These are phyloP conservation scores for Thermothielavioides terrestris DNA, from an alignment of 495 filamentous ascomycete species.

Conservation along the genomic window DNA sequence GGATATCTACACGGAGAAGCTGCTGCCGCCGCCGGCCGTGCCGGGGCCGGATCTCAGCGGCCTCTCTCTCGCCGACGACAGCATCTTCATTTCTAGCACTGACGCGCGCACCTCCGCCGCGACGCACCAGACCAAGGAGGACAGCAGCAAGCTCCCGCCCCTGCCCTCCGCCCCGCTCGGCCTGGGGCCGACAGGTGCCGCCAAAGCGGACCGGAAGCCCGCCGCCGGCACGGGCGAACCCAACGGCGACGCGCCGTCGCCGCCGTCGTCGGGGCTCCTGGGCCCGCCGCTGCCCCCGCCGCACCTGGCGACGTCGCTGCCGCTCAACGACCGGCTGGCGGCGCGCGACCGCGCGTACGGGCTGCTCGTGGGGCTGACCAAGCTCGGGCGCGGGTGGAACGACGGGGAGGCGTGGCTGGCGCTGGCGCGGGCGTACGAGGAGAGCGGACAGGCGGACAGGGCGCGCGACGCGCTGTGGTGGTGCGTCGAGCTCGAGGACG, in stretches of 20 bases:
- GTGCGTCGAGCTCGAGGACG: conserved; percentile 67
- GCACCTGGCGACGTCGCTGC: conserved; percentile 44
- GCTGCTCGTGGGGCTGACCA: conserved; percentile 71
- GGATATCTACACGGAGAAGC: conserved; percentile 67
- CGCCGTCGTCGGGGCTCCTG: conserved; percentile 7
- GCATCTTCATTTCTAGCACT: background rate
- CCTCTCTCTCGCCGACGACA: conserved; percentile 1
- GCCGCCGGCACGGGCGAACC: too few species aligned
- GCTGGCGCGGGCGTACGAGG: conserved; percentile 77
- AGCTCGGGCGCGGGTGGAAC: conserved; percentile 84
- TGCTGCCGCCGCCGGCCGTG: conserved; percentile 40
- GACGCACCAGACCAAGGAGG: conserved; percentile 6
- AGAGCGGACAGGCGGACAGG: conserved; percentile 71
- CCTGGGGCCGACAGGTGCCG: conserved; percentile 18
- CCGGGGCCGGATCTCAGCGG: conserved; percentile 21
- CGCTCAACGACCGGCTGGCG: conserved; percentile 65
- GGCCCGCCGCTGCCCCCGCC: conserved; percentile 33
- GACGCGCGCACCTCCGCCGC: conserved; percentile 9
- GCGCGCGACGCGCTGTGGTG: conserved; percentile 71
- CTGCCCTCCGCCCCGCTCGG: conserved; percentile 37
- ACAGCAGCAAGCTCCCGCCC: conserved; percentile 14
- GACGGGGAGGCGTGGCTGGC: conserved; percentile 89
- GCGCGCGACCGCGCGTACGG: conserved; percentile 80
- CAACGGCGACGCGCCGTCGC: background rate
- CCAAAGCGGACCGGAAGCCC: background rate